phyloP scores from a whole-genome alignment of 345 rosid genomes.

The Gossypium raimondii region DNA sequence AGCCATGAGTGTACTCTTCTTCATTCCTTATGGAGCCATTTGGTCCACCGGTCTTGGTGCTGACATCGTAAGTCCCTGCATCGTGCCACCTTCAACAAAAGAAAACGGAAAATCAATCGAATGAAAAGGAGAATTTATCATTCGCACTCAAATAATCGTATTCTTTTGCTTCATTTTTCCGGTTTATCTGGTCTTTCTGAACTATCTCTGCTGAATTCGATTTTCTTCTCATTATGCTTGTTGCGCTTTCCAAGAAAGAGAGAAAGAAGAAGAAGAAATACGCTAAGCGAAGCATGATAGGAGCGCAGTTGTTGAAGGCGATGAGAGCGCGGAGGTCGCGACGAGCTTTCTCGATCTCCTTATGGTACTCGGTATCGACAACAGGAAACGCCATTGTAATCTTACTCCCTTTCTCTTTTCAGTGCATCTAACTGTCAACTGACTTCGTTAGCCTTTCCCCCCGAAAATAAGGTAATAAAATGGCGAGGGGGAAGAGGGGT shows the following conservation, averaged over 20 bases:
- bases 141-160: neutral
- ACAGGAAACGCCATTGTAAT: conserved; percentile 63
- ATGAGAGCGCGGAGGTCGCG: conserved; percentile 90
- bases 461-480: neutral
- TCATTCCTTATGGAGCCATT: conserved; percentile 89
- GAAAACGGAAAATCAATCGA: neutral
- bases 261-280: conserved; percentile 21
- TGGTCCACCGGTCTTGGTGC: conserved; percentile 80
- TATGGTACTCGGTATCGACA: conserved; percentile 75
- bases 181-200: neutral
- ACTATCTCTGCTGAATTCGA: neutral
- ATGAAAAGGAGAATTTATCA: neutral
- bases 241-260: neutral
- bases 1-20: conserved; percentile 68
- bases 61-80: conserved; percentile 84
- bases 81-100: conserved; percentile 78
- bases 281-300: conserved; percentile 97
- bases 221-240: neutral
- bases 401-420: neutral
- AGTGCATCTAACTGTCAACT: neutral
- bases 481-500: neutral
- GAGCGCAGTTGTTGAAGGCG: conserved; percentile 82
- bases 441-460: neutral
- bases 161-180: neutral
- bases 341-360: conserved; percentile 84